Percentiles rank a stretch among this genome's conserved stretches.
phyloP scores from a whole-genome alignment of 2,329 filamentous ascomycete genomes.

The Penicillium sclerotigenum region DNA sequence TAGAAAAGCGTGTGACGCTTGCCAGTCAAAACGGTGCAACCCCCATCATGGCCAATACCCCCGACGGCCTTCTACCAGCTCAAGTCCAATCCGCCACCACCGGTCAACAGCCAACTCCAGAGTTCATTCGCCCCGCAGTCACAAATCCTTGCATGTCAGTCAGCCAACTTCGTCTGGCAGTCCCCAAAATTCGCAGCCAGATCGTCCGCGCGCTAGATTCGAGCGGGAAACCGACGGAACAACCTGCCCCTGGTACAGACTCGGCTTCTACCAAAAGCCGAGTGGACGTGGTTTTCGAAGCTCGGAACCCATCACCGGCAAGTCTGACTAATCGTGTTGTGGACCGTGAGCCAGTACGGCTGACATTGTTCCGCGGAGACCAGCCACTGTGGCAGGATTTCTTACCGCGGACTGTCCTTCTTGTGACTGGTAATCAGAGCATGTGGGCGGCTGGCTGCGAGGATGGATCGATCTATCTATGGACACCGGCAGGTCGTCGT shows the following conservation, averaged over 20 bases:
- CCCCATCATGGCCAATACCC: slow-evolving; percentile 71
- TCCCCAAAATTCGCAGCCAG: slow-evolving; percentile 79
- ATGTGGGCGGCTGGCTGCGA: slow-evolving; percentile 95
- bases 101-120: slow-evolving; percentile 67
- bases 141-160: slow-evolving; percentile 76
- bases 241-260: slow-evolving; percentile 36
- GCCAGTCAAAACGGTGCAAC: slow-evolving; percentile 65
- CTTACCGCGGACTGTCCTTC: slow-evolving; percentile 77
- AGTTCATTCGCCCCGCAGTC: slow-evolving; percentile 83
- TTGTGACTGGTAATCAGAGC: slow-evolving; percentile 82
- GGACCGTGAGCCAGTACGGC: slow-evolving; percentile 76
- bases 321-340: slow-evolving; percentile 58
- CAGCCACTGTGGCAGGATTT: slow-evolving; percentile 90
- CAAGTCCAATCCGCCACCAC: slow-evolving; percentile 58
- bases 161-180: slow-evolving; percentile 79
- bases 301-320: slow-evolving; percentile 69
- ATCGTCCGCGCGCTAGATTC: slow-evolving; percentile 76
- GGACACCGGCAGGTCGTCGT: slow-evolving; percentile 87
- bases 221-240: slow-evolving; percentile 44
- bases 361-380: slow-evolving; percentile 77
- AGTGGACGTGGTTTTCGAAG: slow-evolving; percentile 79
- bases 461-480: slow-evolving; percentile 83
- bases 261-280: slow-evolving; percentile 46
- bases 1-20: slow-evolving; percentile 58
- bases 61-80: slow-evolving; percentile 75